phyloP scores from a whole-genome alignment of 495 filamentous ascomycete genomes.

The Amphirosellinia nigrospora region DNA sequence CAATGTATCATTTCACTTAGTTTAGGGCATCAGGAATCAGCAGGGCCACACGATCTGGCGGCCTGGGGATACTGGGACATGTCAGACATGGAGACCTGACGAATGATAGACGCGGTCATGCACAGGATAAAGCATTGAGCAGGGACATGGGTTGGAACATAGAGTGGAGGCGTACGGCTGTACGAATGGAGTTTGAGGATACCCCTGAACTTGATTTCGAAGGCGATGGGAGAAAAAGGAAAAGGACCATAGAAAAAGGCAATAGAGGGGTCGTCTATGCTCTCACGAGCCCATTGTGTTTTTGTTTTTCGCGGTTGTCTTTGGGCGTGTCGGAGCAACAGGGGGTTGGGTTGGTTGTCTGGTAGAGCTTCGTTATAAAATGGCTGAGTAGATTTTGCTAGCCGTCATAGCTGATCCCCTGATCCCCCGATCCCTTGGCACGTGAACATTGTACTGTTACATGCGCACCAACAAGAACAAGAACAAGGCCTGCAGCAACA shows the following conservation, averaged over 20 bases:
- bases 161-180: slow-evolving; percentile 38
- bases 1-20: slow-evolving; percentile 26
- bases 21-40: slow-evolving; percentile 27
- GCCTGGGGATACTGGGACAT: slow-evolving; percentile 13
- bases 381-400: slow-evolving; percentile 3
- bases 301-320: slow-evolving; percentile 11
- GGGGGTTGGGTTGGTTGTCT: slow-evolving; percentile 2
- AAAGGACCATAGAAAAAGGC: slow-evolving; percentile 38
- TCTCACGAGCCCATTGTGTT: slow-evolving; percentile 18
- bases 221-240: slow-evolving; percentile 31
- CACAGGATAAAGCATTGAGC: slow-evolving; percentile 27
- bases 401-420: background rate
- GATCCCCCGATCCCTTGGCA: slow-evolving; percentile 18
- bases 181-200: slow-evolving; percentile 41
- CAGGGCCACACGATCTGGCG: slow-evolving; percentile 21
- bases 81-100: slow-evolving; percentile 29
- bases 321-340: slow-evolving; percentile 1
- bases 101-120: slow-evolving; percentile 30
- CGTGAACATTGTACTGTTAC: background rate
- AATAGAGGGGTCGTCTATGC: slow-evolving; percentile 28
- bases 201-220: slow-evolving; percentile 34
- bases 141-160: slow-evolving; percentile 33
- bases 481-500: background rate
- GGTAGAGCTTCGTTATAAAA: slow-evolving; percentile 2
- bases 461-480: too few species aligned